Base-by-base conservation (phyloP, 257 asterid genomes). In the Rauvolfia tetraphylla region DNA sequence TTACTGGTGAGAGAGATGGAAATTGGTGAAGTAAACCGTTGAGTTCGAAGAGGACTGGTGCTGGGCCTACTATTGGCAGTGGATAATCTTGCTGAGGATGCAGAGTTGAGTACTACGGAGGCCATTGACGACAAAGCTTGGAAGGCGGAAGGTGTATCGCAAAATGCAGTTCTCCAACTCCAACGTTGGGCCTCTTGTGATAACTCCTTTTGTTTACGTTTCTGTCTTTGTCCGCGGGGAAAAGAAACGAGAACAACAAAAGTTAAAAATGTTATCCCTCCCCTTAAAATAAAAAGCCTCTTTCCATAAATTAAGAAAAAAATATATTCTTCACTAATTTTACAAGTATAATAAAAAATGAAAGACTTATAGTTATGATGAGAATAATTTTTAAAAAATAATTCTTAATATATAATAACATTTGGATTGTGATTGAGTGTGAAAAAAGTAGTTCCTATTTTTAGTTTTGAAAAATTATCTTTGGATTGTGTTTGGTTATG, bases 1-100 rank as follows among this genome's bases (percentile, higher is more conserved):
- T 86, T 85, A 92, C 96, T 85, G 74, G 79, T 65, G 70, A 86
- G 31, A 27, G 86, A 87, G 74, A 79, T 41, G 74, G 84, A 76
- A 81, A 83, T 72, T 18, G 91, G 89, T 7, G 87, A 80, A 36
- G 84, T 66, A 41, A 87, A 84, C 46, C 42, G 84, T 36, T 85
- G 87, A 75, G 81, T 82, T 67, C 76, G 86, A 73, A 79, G 80
- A 3, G 82, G 85, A 77, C 34, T 82, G 70, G 79, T 41, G 4
- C 31, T 33, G 56, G 79, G 54, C 69, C 54, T 67, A 27, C 85
- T 72, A 8, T 51, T 83, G 27, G 79, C 68, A 57, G 71, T 68
- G 71, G 90, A 84, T 66, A 89, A 74, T 81, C 82, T 81, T 0
- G 81, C 44, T 38, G 89, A 84, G 80, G 81, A 81, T 53, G 75